Conservation (phyloP, 805 yeast species). For the Starmerella stigmatis region DNA sequence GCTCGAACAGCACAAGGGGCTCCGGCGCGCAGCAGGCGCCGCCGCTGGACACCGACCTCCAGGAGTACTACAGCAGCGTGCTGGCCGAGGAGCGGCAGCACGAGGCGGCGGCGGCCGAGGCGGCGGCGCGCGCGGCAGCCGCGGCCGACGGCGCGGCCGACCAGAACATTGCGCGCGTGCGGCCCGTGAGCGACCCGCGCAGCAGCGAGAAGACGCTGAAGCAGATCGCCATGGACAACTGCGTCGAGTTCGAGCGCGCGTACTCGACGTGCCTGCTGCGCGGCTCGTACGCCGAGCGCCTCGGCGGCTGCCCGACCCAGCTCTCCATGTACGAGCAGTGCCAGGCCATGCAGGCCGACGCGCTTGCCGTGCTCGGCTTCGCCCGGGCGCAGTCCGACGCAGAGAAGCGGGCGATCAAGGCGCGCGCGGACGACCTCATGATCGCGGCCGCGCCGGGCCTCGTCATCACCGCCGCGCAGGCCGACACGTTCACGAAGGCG, state of each 20-base stretch:
- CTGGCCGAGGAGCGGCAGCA: background rate
- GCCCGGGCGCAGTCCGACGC: conserved; percentile 14
- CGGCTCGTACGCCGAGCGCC: conserved; percentile 24
- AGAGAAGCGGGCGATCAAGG: conserved; percentile 21
- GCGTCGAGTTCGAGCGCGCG: conserved; percentile 28
- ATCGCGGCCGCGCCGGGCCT: conserved; percentile 23
- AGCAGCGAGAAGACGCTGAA: conserved; percentile 16
- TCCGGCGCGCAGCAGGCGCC: background rate
- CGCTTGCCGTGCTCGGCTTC: conserved; percentile 26
- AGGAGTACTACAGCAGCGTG: conserved; percentile 9
- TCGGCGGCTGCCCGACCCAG: conserved; percentile 24
- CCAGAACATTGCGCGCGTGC: background rate
- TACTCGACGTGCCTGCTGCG: conserved; percentile 25
- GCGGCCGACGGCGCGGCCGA: background rate
- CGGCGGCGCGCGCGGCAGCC: background rate
- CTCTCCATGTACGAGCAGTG: conserved; percentile 26
- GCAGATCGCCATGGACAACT: conserved; percentile 29
- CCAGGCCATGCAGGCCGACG: conserved; percentile 25
- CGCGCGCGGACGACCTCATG: conserved; percentile 28
- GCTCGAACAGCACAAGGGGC: background rate
- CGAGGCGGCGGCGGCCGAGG: background rate
- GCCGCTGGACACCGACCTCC: conserved; percentile 11
- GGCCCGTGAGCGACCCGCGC: background rate
- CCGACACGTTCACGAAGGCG: conserved; percentile 17
- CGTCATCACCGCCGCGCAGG: conserved; percentile 21